phyloP scores from a whole-genome alignment of 306 rosid genomes.

The Hylodesmum podocarpum region DNA sequence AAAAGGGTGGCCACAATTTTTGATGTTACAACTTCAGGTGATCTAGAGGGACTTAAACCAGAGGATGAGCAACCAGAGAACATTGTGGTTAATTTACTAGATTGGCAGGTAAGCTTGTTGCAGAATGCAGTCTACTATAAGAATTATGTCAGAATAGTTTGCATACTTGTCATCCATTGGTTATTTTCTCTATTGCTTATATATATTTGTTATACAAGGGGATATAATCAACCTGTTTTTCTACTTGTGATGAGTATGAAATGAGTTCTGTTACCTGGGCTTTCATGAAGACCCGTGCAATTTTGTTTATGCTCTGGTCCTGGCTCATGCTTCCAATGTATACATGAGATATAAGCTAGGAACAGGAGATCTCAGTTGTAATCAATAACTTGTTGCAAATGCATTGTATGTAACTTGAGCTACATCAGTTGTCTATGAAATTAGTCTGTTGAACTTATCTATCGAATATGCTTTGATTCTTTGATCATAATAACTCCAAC shows the following conservation, averaged over 20 bases:
- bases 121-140: constrained; percentile 10
- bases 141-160: neutral
- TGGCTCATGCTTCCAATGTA: neutral
- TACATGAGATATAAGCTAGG: neutral
- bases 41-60: constrained; percentile 61
- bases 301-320: constrained; percentile 3
- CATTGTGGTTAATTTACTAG: constrained; percentile 69
- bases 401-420: neutral
- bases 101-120: constrained; percentile 80
- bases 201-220: neutral
- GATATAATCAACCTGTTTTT: neutral
- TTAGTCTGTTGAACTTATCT: neutral
- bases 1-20: constrained; percentile 62
- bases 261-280: neutral
- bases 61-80: constrained; percentile 52
- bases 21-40: constrained; percentile 60
- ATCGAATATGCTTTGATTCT: neutral
- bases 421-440: neutral
- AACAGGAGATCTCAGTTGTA: neutral
- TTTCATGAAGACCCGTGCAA: neutral
- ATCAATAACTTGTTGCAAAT: neutral
- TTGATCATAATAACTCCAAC: neutral
- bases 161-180: neutral
- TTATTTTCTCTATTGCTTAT: neutral
- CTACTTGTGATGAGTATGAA: neutral